Percentiles rank a stretch among this genome's conserved stretches.
These are phyloP conservation scores for Corchorus olitorius DNA, from an alignment of 345 rosid genomes.

Conservation along the genomic window DNA sequence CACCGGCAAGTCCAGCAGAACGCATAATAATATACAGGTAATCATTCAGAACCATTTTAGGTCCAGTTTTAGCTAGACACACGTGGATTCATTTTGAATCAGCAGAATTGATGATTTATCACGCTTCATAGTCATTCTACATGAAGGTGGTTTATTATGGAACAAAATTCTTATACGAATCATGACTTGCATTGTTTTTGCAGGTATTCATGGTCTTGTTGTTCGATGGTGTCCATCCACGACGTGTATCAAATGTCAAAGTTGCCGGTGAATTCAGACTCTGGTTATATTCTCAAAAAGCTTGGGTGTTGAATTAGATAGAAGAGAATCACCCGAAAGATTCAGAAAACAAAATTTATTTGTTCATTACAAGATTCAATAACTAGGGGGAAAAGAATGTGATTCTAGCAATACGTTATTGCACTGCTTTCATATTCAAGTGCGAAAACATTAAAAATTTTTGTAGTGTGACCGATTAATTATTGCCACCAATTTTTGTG, in stretches of 20 bases:
- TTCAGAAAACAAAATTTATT: neutral
- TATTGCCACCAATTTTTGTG: conserved; percentile 10
- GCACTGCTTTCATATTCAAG: neutral
- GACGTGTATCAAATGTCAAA: neutral
- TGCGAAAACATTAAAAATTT: neutral
- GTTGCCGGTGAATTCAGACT: neutral
- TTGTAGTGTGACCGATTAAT: conserved; percentile 2
- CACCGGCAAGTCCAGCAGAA: conserved; percentile 92
- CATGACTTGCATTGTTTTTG: neutral
- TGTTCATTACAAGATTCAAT: conserved; percentile 19
- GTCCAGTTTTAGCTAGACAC: neutral
- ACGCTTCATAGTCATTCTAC: too few species aligned
- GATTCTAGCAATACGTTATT: neutral
- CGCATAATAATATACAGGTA: conserved; percentile 50
- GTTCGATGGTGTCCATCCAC: neutral
- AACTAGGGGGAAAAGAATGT: conserved; percentile 1
- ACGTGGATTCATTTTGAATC: neutral
- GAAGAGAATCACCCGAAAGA: neutral
- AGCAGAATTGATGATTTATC: neutral
- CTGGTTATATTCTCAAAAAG: neutral
- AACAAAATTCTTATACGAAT: neutral
- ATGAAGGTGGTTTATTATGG: neutral
- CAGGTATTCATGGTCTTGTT: neutral
- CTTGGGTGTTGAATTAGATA: neutral
- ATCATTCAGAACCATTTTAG: neutral